Evolutionary conservation across 2,329 filamentous ascomycete species (phyloP).

Genomic region (Phaeosphaeria sp.): DNA sequence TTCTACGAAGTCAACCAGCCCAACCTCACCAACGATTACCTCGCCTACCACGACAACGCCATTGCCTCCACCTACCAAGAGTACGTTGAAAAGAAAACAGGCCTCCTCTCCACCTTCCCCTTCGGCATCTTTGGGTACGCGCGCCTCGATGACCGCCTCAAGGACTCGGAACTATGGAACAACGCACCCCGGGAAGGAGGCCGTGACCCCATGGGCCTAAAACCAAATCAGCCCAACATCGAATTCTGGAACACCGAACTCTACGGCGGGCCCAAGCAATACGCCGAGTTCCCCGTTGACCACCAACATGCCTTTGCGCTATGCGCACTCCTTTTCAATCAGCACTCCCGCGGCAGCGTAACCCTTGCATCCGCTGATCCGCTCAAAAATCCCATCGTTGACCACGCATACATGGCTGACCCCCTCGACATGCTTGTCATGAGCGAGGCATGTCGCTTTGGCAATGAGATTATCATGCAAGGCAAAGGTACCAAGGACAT

Average conservation of each 20-base stretch:
- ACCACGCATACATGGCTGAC: slow-evolving; percentile 65
- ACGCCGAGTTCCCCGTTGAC: slow-evolving; percentile 59
- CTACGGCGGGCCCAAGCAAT: slow-evolving; percentile 67
- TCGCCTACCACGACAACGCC: slow-evolving; percentile 62
- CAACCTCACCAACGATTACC: slow-evolving; percentile 60
- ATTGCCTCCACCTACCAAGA: slow-evolving; percentile 58
- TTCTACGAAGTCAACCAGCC: slow-evolving; percentile 68
- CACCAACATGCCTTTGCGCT: slow-evolving; percentile 64
- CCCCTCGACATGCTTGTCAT: slow-evolving; percentile 65
- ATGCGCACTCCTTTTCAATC: slow-evolving; percentile 64
- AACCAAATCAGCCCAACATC: slow-evolving; percentile 63
- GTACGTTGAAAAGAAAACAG: slow-evolving; percentile 65
- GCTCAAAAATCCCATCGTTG: slow-evolving; percentile 60
- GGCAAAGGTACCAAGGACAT: slow-evolving; percentile 65
- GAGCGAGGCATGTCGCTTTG: slow-evolving; percentile 64
- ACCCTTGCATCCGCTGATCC: slow-evolving; percentile 58
- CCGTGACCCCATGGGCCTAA: slow-evolving; percentile 69
- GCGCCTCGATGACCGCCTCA: slow-evolving; percentile 65
- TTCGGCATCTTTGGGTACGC: slow-evolving; percentile 69
- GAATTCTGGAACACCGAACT: slow-evolving; percentile 70
- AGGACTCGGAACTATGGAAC: slow-evolving; percentile 62
- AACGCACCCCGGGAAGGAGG: slow-evolving; percentile 51
- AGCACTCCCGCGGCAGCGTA: slow-evolving; percentile 64
- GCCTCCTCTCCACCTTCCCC: slow-evolving; percentile 66
- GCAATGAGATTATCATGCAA: slow-evolving; percentile 66